phyloP scores from a whole-genome alignment of 192 early-diverging fungal species.

The Physocladia obscura region DNA sequence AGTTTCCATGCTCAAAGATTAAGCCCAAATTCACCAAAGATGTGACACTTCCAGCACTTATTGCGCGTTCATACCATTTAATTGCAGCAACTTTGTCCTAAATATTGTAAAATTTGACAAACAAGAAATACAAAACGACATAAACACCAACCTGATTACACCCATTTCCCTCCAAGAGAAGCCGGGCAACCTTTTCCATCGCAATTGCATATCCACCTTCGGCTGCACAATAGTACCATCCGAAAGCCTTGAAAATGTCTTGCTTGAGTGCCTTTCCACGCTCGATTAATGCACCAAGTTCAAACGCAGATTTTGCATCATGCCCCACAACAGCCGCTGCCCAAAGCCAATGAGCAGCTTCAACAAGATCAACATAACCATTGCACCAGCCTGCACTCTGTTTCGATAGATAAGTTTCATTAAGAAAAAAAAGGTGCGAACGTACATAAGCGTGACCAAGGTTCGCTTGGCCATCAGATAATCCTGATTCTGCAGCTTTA shows the following conservation, averaged over 20 bases:
- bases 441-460: constrained; percentile 29
- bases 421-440: not conserved
- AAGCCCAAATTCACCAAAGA: constrained; percentile 1
- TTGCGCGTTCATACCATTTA: constrained; percentile 22
- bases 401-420: not conserved
- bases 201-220: constrained; percentile 21
- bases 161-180: constrained; percentile 13
- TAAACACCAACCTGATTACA: constrained; percentile 1
- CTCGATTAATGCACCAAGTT: constrained; percentile 15
- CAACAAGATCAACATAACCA: constrained; percentile 5
- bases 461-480: constrained; percentile 25
- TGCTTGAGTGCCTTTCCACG: constrained; percentile 23
- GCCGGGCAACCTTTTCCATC: constrained; percentile 17
- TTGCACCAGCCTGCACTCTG: constrained; percentile 8
- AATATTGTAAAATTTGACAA: not conserved
- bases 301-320: constrained; percentile 10
- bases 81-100: constrained; percentile 25
- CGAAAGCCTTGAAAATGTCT: constrained; percentile 18
- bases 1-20: not conserved
- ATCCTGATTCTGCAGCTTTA: constrained; percentile 32
- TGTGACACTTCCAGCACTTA: constrained; percentile 10
- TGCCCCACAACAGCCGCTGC: constrained; percentile 18
- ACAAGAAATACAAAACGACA: not conserved
- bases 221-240: constrained; percentile 30
- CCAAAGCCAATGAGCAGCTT: constrained; percentile 28